phyloP scores from a whole-genome alignment of 2,329 filamentous ascomycete genomes.

The Peltaster fructicola region DNA sequence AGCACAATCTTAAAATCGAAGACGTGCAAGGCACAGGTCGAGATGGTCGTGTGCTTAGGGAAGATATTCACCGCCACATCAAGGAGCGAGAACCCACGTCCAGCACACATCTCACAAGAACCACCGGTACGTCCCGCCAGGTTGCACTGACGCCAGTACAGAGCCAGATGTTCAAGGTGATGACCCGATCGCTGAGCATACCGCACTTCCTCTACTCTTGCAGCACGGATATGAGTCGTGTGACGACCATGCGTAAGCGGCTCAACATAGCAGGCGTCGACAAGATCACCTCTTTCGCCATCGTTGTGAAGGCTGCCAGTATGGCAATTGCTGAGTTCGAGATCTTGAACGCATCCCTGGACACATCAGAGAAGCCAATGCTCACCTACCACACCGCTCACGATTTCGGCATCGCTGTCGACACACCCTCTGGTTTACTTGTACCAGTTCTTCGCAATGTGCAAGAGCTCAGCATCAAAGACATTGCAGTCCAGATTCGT shows the following conservation, averaged over 20 bases:
- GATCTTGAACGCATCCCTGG: slow-evolving; percentile 71
- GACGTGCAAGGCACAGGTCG: slow-evolving; percentile 72
- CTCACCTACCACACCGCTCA: slow-evolving; percentile 68
- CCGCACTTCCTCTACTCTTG: slow-evolving; percentile 94
- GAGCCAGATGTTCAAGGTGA: slow-evolving; percentile 89
- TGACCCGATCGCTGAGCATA: slow-evolving; percentile 81
- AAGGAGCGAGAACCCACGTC: slow-evolving; percentile 23
- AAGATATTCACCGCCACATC: slow-evolving; percentile 50
- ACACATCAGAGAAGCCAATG: slow-evolving; percentile 50
- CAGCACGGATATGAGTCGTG: slow-evolving; percentile 62
- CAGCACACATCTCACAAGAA: slow-evolving; percentile 1
- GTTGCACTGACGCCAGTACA: slow-evolving; percentile 62
- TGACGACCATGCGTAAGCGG: slow-evolving; percentile 54
- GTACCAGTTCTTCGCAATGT: slow-evolving; percentile 87
- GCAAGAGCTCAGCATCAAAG: slow-evolving; percentile 53
- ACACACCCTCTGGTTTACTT: slow-evolving; percentile 71
- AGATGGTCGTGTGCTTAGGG: slow-evolving; percentile 80
- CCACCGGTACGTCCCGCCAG: slow-evolving; percentile 13
- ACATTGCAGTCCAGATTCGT: slow-evolving; percentile 58
- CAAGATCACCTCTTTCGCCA: slow-evolving; percentile 79
- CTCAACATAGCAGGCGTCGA: slow-evolving; percentile 45
- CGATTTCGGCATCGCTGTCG: slow-evolving; percentile 92
- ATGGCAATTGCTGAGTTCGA: slow-evolving; percentile 67
- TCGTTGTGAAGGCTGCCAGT: slow-evolving; percentile 90
- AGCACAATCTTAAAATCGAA: slow-evolving; percentile 58